These are phyloP conservation scores for Saccharum spontaneum DNA, from an alignment of 176 grass and related monocot genomes.

Conservation along the genomic window DNA sequence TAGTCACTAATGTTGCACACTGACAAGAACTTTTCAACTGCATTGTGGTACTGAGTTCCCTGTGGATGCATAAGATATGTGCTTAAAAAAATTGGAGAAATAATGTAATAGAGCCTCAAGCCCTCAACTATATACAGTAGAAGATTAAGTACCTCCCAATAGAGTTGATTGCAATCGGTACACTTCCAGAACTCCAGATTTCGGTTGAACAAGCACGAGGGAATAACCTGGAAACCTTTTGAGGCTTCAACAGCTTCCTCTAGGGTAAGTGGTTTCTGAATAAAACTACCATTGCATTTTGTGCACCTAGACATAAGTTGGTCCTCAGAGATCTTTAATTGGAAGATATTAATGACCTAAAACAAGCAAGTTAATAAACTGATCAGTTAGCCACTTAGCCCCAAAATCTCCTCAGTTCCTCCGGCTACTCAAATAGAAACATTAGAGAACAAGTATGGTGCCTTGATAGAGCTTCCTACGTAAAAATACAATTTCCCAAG, in stretches of 20 bases:
- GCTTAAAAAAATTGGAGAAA: conserved; percentile 1
- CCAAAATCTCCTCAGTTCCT: background rate
- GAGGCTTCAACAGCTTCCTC: conserved; percentile 89
- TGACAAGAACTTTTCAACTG: conserved; percentile 78
- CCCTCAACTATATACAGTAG: background rate
- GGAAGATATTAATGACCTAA: conserved; percentile 87
- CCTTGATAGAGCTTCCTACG: background rate
- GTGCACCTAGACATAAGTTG: conserved; percentile 95
- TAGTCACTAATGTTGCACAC: conserved; percentile 88
- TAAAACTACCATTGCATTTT: conserved; percentile 97
- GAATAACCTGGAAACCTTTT: conserved; percentile 95
- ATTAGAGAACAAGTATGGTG: background rate
- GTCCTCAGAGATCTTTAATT: conserved; percentile 87
- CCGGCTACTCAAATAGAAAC: conserved; percentile 3
- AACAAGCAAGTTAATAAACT: conserved; percentile 35
- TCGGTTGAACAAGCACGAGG: conserved; percentile 74
- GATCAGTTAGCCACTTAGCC: background rate
- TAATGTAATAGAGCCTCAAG: background rate
- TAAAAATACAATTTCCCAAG: background rate
- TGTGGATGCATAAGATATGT: conserved; percentile 26
- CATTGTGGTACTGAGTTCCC: conserved; percentile 97
- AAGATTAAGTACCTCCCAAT: conserved; percentile 89
- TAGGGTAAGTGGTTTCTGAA: conserved; percentile 83
- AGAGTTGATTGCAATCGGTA: conserved; percentile 85
- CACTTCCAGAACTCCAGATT: conserved; percentile 99